A percentile compares a stretch with the other conserved stretches of the same genome.
phyloP scores from a whole-genome alignment of 2,329 filamentous ascomycete genomes.

The Aspergillus sp. region DNA sequence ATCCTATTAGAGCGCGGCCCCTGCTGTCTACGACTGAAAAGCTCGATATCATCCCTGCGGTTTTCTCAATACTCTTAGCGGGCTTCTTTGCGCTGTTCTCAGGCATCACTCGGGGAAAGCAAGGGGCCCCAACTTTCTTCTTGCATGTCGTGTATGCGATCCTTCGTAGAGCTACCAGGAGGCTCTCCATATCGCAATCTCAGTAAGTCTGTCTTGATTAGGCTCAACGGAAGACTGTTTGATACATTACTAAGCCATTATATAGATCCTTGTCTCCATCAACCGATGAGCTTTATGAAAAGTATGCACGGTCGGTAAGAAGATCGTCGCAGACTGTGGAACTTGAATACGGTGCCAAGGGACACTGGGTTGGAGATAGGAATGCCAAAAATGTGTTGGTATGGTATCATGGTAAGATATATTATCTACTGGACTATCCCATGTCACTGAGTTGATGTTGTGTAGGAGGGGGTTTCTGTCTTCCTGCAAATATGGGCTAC shows the following conservation, averaged over 20 bases:
- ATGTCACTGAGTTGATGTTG: neutral
- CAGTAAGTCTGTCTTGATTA: neutral
- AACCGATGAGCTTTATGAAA: neutral
- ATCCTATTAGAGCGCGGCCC: neutral
- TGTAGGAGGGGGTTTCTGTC: slow-evolving; percentile 50
- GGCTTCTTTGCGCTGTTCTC: neutral
- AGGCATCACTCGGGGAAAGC: neutral
- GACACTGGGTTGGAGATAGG: neutral
- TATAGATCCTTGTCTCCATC: neutral
- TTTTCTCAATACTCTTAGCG: neutral
- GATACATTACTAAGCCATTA: neutral
- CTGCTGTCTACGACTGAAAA: neutral
- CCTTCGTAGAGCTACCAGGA: neutral
- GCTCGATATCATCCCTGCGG: neutral
- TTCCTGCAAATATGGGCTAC: slow-evolving; percentile 29
- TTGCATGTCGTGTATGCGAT: neutral
- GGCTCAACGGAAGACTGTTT: neutral
- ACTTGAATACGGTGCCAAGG: neutral
- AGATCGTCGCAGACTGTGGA: neutral
- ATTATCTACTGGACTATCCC: neutral
- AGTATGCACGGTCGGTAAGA: neutral
- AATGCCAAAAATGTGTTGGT: neutral
- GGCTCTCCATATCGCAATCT: neutral
- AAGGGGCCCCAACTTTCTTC: neutral
- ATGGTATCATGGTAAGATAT: neutral